Percentiles rank a stretch among this genome's conserved stretches.
Evolutionary conservation across 2,329 filamentous ascomycete genomes (phyloP).

Genomic region (Xylariaceae sp.): DNA sequence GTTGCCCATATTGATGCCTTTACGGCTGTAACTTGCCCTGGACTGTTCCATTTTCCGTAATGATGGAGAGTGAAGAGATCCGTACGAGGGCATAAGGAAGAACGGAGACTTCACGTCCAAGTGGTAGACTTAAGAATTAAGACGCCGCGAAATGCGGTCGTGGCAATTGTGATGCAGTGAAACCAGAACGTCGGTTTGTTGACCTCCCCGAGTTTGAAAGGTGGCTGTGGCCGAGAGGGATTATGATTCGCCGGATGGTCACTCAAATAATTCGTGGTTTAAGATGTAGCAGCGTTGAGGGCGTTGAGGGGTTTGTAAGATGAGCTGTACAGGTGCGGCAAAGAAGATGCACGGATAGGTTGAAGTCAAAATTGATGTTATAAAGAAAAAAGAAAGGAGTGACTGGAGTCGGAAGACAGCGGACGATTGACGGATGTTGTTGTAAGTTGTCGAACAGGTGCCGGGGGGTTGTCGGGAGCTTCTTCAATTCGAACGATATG

Average conservation of each 20-base stretch:
- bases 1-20: constrained; percentile 76
- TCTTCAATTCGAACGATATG: background rate
- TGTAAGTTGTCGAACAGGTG: background rate
- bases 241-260: background rate
- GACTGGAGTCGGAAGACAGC: constrained; percentile 21
- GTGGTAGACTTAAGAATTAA: constrained; percentile 10
- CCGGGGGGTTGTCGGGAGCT: background rate
- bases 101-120: constrained; percentile 19
- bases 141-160: constrained; percentile 16
- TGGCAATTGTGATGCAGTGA: constrained; percentile 10
- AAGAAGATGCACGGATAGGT: background rate
- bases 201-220: constrained; percentile 14
- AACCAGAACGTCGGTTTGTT: constrained; percentile 17
- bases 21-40: constrained; percentile 56
- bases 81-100: constrained; percentile 75
- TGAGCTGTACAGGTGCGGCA: background rate
- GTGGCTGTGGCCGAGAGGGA: constrained; percentile 23
- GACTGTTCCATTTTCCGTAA: constrained; percentile 79
- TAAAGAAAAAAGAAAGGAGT: constrained; percentile 17
- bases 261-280: constrained; percentile 14
- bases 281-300: constrained; percentile 6
- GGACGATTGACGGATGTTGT: background rate
- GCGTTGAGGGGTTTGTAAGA: background rate
- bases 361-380: background rate
- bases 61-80: constrained; percentile 72